These are phyloP conservation scores for Termitomyces bulborhizus DNA, from an alignment of 768 basidiomycete genomes.

Conservation along the genomic window DNA sequence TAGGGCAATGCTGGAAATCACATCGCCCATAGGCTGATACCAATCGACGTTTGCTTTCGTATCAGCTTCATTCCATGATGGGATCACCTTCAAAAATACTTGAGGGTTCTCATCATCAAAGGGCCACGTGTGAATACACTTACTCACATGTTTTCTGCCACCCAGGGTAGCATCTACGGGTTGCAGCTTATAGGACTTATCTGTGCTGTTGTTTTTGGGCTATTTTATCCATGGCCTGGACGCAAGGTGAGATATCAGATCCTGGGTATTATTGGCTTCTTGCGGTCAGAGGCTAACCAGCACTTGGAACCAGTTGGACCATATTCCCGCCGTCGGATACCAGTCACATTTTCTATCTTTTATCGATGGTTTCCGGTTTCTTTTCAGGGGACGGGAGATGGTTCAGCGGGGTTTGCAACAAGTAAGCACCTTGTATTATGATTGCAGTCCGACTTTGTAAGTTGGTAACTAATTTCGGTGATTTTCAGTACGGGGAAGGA, in stretches of 20 bases:
- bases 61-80: too few relatives aligned
- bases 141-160: too few relatives aligned
- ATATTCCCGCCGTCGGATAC: conserved; percentile 20
- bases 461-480: background rate
- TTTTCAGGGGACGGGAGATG: conserved; percentile 16
- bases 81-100: too few relatives aligned
- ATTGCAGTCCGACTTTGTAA: background rate
- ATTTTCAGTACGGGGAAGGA: conserved; percentile 16
- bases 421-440: conserved; percentile 6
- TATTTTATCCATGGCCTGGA: background rate
- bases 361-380: conserved; percentile 17
- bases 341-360: conserved; percentile 14
- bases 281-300: background rate
- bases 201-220: background rate
- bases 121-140: too few relatives aligned
- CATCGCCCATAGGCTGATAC: too few relatives aligned
- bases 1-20: too few relatives aligned
- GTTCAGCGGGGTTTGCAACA: conserved; percentile 20
- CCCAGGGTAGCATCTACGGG: too few relatives aligned
- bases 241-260: background rate
- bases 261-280: too few relatives aligned
- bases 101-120: too few relatives aligned
- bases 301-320: conserved; percentile 3
- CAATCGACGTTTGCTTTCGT: too few relatives aligned
- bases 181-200: too few relatives aligned